Evolutionary conservation across 805 yeast species (phyloP).

Genomic region (Cyberlindnera euphorbiae): DNA sequence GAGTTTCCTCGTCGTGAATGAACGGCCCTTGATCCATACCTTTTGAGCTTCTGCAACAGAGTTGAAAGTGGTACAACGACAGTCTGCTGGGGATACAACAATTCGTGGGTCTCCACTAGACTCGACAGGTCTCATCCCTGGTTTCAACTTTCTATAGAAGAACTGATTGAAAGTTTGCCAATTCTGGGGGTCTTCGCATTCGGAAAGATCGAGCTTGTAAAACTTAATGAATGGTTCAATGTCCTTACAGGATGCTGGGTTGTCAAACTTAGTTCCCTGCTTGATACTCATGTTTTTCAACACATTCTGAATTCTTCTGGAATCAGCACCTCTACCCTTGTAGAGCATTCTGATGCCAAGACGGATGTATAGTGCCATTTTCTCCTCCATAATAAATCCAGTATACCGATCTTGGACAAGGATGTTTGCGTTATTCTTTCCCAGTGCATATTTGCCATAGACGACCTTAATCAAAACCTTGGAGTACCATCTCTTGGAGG

Average conservation of each 20-base stretch:
- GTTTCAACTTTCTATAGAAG: conserved; percentile 73
- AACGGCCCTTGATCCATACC: conserved; percentile 86
- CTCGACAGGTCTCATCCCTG: conserved; percentile 68
- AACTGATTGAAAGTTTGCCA: conserved; percentile 76
- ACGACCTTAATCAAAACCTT: conserved; percentile 78
- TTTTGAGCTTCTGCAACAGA: conserved; percentile 56
- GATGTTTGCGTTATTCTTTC: conserved; percentile 89
- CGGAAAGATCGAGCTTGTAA: conserved; percentile 71
- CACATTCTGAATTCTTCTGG: conserved; percentile 53
- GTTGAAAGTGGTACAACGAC: conserved; percentile 70
- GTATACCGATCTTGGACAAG: conserved; percentile 88
- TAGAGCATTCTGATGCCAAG: conserved; percentile 83
- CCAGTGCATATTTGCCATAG: conserved; percentile 82
- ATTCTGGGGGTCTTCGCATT: conserved; percentile 56
- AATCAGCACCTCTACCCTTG: conserved; percentile 63
- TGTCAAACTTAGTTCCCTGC: conserved; percentile 84
- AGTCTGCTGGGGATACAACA: conserved; percentile 63
- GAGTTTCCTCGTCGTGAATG: conserved; percentile 63
- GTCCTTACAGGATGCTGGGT: conserved; percentile 56
- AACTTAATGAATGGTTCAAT: conserved; percentile 77
- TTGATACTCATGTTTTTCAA: conserved; percentile 63
- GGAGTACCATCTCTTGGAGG: conserved; percentile 85
- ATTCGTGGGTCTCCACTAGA: conserved; percentile 22
- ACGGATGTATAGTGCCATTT: conserved; percentile 84
- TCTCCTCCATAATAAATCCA: conserved; percentile 88